phyloP scores from a whole-genome alignment of 1,284 basidiomycete species.

The Sanghuangporus weigelae region DNA sequence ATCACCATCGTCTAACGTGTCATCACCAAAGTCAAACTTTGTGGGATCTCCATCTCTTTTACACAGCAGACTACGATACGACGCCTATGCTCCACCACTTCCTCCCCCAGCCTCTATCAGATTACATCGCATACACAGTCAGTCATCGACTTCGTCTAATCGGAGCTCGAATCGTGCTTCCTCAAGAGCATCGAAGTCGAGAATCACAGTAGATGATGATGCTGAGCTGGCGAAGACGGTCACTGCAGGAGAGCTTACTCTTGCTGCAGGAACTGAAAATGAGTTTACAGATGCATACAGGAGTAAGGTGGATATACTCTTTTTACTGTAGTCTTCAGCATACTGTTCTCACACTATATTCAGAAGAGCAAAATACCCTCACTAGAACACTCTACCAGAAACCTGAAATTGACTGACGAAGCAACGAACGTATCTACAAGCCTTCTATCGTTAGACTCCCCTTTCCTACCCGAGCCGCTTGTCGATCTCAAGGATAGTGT shows the following conservation, averaged over 20 bases:
- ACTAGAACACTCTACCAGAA: not conserved
- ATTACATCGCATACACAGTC: not conserved
- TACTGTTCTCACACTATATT: not conserved
- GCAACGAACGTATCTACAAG: slow-evolving; percentile 36
- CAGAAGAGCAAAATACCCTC: not conserved
- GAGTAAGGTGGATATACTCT: not conserved
- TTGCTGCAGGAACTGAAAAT: slow-evolving; percentile 36
- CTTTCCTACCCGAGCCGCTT: slow-evolving; percentile 49
- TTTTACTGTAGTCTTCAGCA: not conserved
- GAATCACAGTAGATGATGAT: slow-evolving; percentile 21
- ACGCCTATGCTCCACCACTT: slow-evolving; percentile 51
- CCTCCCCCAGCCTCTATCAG: not conserved
- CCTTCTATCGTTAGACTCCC: slow-evolving; percentile 66
- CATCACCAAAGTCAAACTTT: slow-evolving; percentile 1
- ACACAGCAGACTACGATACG: slow-evolving; percentile 54
- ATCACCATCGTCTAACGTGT: not conserved
- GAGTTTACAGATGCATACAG: not conserved
- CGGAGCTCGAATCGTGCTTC: slow-evolving; percentile 24
- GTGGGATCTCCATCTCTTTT: slow-evolving; percentile 30
- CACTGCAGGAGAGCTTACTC: slow-evolving; percentile 52
- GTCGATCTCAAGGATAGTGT: not conserved
- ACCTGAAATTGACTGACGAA: not conserved
- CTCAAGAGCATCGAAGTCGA: slow-evolving; percentile 17
- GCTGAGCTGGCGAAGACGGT: slow-evolving; percentile 36
- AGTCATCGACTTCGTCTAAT: slow-evolving; percentile 3